phyloP scores from a whole-genome alignment of 345 rosid species.

The Sapria himalayana region DNA sequence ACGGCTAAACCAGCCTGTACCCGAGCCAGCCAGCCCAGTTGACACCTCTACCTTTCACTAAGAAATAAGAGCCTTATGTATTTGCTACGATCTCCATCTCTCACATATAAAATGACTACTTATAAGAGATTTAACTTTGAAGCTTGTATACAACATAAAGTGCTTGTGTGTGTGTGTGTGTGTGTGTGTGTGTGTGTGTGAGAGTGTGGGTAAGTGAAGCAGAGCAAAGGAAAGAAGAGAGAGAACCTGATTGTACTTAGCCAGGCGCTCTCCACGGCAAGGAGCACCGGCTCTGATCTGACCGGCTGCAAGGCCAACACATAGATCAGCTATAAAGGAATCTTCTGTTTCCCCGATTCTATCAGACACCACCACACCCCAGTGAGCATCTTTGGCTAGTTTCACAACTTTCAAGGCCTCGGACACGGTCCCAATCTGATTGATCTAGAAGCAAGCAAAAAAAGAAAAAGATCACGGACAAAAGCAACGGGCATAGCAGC shows the following conservation, averaged over 20 bases:
- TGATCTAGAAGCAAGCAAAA: conserved; percentile 29
- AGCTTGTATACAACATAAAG: too few species aligned
- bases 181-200: too few species aligned
- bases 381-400: conserved; percentile 69
- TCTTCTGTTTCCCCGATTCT: conserved; percentile 91
- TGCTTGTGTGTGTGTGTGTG: too few species aligned
- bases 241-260: conserved; percentile 85
- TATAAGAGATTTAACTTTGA: too few species aligned
- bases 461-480: conserved; percentile 5
- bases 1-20: too few species aligned
- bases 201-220: too few species aligned
- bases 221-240: conserved; percentile 5
- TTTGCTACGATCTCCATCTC: too few species aligned
- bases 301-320: conserved; percentile 70
- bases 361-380: conserved; percentile 85
- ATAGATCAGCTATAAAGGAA: conserved; percentile 73
- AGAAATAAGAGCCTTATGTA: too few species aligned
- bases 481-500: too few species aligned
- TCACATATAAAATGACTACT: too few species aligned
- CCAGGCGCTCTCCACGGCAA: conserved; percentile 82
- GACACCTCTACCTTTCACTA: too few species aligned
- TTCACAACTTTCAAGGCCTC: conserved; percentile 89
- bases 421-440: conserved; percentile 93
- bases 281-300: conserved; percentile 97
- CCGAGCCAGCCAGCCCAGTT: too few species aligned